These are phyloP conservation scores for Lasiodiplodia sp. DNA, from an alignment of 2,329 filamentous ascomycete species.

Conservation along the genomic window DNA sequence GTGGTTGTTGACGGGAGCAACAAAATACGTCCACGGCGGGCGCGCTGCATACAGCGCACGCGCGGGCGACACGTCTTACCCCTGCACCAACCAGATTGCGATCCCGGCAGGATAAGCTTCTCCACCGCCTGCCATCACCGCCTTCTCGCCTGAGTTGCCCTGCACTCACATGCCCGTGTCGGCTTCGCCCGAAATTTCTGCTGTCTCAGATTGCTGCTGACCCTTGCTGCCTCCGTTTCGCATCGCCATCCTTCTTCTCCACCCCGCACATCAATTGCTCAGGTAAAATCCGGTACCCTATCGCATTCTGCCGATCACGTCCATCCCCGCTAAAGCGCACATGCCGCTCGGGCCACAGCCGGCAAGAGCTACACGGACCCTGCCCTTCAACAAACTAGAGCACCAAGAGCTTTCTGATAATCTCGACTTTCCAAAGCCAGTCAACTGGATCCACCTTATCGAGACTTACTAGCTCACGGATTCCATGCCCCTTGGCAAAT, in stretches of 20 bases:
- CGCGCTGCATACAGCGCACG: slow-evolving; percentile 12
- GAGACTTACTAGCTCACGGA: background rate
- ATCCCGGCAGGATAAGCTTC: background rate
- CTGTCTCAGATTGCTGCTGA: background rate
- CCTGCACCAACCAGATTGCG: slow-evolving; percentile 7
- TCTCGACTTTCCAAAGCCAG: background rate
- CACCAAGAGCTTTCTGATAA: background rate
- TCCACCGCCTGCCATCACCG: slow-evolving; percentile 24
- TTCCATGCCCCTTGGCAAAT: background rate
- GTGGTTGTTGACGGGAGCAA: slow-evolving; percentile 21
- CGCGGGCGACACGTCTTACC: slow-evolving; percentile 21
- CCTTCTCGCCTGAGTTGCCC: background rate
- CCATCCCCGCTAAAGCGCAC: background rate
- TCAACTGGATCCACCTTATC: background rate
- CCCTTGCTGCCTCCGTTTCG: background rate
- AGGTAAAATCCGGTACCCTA: slow-evolving; percentile 9
- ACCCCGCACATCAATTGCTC: slow-evolving; percentile 10
- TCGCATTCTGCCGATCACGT: slow-evolving; percentile 9
- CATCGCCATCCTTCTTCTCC: background rate
- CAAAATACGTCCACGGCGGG: slow-evolving; percentile 17
- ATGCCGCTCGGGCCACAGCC: background rate
- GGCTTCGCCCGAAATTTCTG: background rate
- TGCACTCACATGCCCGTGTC: background rate
- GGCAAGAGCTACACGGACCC: background rate
- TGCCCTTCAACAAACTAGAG: background rate